phyloP scores from a whole-genome alignment of 202 grass and related monocot genomes.

The Dendrocalamus latiflorus region DNA sequence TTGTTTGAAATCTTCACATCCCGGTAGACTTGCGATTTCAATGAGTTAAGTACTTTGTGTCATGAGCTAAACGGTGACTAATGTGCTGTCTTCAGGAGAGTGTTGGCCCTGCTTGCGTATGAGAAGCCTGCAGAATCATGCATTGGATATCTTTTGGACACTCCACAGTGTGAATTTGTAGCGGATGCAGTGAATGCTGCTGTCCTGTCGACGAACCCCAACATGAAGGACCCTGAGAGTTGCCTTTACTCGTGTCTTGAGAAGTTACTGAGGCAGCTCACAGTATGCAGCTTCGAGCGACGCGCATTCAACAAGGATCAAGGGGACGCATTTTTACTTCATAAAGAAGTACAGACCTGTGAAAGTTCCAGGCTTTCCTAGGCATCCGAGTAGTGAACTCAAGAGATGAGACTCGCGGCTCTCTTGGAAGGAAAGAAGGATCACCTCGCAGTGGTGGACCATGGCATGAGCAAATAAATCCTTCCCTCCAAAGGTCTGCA shows the following conservation, averaged over 20 bases:
- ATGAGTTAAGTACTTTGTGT: background rate
- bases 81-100: slow-evolving; percentile 52
- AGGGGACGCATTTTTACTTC: slow-evolving; percentile 80
- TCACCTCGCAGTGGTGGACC: background rate
- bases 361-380: slow-evolving; percentile 29
- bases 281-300: slow-evolving; percentile 70
- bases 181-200: slow-evolving; percentile 83
- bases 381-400: slow-evolving; percentile 26
- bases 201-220: slow-evolving; percentile 67
- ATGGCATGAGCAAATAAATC: background rate
- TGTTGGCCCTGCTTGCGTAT: slow-evolving; percentile 73
- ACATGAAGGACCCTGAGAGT: slow-evolving; percentile 57
- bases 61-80: slow-evolving; percentile 10
- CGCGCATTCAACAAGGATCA: slow-evolving; percentile 54
- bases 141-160: slow-evolving; percentile 69
- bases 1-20: background rate
- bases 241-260: slow-evolving; percentile 80
- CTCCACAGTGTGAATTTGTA: slow-evolving; percentile 74
- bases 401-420: slow-evolving; percentile 39
- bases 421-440: slow-evolving; percentile 44
- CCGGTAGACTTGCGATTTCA: background rate
- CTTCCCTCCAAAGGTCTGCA: slow-evolving; percentile 4
- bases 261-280: slow-evolving; percentile 88
- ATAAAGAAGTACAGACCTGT: slow-evolving; percentile 57
- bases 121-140: slow-evolving; percentile 63